Evolutionary conservation across 768 basidiomycete species (phyloP).

Genomic region (Boletus insuetus): DNA sequence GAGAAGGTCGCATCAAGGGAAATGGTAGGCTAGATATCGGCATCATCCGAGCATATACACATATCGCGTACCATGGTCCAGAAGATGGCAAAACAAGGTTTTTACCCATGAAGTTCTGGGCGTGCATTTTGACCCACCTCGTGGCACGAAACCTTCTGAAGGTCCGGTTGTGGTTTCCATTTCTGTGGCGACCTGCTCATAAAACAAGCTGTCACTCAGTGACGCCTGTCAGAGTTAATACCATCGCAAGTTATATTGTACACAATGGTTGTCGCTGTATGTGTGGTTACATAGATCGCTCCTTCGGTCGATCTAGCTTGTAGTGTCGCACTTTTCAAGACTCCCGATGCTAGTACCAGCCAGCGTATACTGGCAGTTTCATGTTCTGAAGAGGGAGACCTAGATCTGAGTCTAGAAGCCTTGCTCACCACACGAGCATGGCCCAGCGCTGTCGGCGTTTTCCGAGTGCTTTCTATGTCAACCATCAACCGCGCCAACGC

Average conservation of each 20-base stretch:
- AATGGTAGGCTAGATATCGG: not conserved
- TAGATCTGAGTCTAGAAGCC: too few species aligned
- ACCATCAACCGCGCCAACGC: not conserved
- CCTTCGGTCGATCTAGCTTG: too few species aligned
- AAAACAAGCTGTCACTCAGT: too few species aligned
- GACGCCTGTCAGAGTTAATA: not conserved
- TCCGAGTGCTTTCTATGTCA: not conserved
- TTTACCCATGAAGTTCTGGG: not conserved
- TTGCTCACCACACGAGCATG: too few species aligned
- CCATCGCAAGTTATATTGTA: not conserved
- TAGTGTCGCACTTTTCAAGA: too few species aligned
- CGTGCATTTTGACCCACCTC: not conserved
- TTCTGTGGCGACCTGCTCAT: not conserved
- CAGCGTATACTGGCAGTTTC: too few species aligned
- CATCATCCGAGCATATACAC: too few species aligned
- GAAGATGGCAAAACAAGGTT: not conserved
- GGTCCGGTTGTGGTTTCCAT: not conserved
- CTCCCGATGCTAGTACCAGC: too few species aligned
- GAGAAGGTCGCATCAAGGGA: not conserved
- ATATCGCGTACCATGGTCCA: not conserved
- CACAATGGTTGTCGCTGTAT: too few species aligned
- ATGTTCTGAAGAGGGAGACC: too few species aligned
- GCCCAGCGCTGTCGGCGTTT: not conserved
- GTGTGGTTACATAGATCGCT: too few species aligned
- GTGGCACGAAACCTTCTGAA: not conserved